A percentile compares a stretch with the other conserved stretches of the same genome.
These are phyloP conservation scores for Trichothecium sympodiale DNA, from an alignment of 2,329 filamentous ascomycete species.

Conservation along the genomic window DNA sequence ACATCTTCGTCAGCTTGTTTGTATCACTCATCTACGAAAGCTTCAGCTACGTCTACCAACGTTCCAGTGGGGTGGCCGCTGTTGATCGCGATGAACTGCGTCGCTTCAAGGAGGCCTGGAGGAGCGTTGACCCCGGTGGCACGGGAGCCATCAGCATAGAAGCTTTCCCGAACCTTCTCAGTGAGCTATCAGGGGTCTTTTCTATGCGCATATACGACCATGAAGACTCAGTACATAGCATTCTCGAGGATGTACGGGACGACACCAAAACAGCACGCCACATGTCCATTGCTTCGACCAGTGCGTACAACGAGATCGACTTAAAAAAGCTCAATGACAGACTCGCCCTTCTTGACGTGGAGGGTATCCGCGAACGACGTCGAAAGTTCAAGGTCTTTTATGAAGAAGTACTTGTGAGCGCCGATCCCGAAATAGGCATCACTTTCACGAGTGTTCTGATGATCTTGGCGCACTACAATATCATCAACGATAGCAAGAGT, in stretches of 20 bases:
- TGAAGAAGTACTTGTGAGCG: constrained; percentile 89
- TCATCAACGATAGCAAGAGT: constrained; percentile 96
- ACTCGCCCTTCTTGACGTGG: constrained; percentile 61
- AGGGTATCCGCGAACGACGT: constrained; percentile 63
- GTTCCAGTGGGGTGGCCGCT: constrained; percentile 81
- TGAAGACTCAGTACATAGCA: constrained; percentile 75
- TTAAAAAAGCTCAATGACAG: constrained; percentile 64
- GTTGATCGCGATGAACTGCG: constrained; percentile 90
- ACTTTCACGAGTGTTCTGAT: constrained; percentile 87
- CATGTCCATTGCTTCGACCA: constrained; percentile 40
- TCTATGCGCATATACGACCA: constrained; percentile 94
- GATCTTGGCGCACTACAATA: constrained; percentile 96
- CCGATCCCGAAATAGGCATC: constrained; percentile 80
- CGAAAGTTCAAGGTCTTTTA: constrained; percentile 88
- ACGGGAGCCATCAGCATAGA: constrained; percentile 87
- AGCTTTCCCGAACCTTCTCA: constrained; percentile 75
- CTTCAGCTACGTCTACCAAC: constrained; percentile 98
- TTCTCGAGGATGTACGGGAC: constrained; percentile 73
- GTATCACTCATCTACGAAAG: constrained; percentile 98
- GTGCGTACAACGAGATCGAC: constrained; percentile 52
- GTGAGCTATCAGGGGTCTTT: constrained; percentile 89
- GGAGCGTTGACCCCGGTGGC: constrained; percentile 84
- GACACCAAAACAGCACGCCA: constrained; percentile 41
- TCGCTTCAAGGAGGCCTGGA: constrained; percentile 97
- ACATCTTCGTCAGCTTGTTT: constrained; percentile 97